These are phyloP conservation scores for Diversispora epigaea DNA, from an alignment of 192 early-diverging fungal species.

Conservation along the genomic window DNA sequence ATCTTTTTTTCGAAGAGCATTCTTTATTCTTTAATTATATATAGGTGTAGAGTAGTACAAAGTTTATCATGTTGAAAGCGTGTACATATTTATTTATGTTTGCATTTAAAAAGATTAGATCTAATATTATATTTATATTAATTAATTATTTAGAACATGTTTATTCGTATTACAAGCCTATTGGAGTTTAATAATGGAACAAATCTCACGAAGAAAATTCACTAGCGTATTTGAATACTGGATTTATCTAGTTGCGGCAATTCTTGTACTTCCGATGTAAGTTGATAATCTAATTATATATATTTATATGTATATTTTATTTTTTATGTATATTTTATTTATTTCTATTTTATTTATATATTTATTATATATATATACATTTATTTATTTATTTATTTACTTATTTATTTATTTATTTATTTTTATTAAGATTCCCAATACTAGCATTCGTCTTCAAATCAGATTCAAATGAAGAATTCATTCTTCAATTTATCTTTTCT, in stretches of 20 bases:
- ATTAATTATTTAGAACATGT: neutral
- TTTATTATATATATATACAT: neutral
- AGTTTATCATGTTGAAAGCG: too few relatives aligned
- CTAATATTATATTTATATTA: neutral
- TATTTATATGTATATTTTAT: neutral
- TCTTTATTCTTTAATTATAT: too few relatives aligned
- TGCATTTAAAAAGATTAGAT: neutral
- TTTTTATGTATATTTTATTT: too few relatives aligned
- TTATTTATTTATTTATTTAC: neutral
- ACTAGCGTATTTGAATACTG: neutral
- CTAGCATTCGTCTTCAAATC: neutral
- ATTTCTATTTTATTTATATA: neutral
- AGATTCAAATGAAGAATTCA: neutral
- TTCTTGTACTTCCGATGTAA: neutral
- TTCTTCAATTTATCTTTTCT: neutral
- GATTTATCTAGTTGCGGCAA: neutral
- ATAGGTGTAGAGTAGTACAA: too few relatives aligned
- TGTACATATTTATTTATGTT: neutral
- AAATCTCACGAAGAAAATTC: neutral
- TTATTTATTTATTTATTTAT: neutral
- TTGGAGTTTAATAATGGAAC: constrained; percentile 11
- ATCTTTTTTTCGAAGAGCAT: too few relatives aligned
- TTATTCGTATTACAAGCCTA: neutral
- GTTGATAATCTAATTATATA: neutral
- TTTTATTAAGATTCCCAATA: constrained; percentile 4